Evolutionary conservation across 495 filamentous ascomycete genomes (phyloP), one percentile per base, ranked within the genome.

Genomic region (Daldinia bambusicola): DNA sequence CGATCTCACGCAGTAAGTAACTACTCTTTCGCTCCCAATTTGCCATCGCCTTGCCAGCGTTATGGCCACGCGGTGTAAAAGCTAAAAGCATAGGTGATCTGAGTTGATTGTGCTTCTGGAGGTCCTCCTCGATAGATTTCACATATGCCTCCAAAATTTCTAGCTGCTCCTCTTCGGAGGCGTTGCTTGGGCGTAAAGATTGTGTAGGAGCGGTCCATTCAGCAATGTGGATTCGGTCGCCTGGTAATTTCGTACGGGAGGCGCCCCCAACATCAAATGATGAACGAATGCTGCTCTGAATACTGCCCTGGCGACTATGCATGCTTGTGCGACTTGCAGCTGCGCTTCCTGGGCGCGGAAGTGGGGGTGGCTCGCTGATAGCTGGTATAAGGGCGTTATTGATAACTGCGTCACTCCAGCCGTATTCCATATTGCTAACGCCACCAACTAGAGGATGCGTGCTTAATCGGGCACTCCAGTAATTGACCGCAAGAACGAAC

Each of bases 1-100:
- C 92, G 75, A 95, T 98, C 80, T 99, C 95, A n/a, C 90, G 85
- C 20, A 98, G 82, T 43, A 99, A 81, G 77, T 98, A 97, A 34
- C 90, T 89, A 40, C 92, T 95, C 80, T 98, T 98, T 61, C 90
- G 88, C 82, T 99, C 94, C 96, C 96, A 99, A 77, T 99, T 99
- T 4, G 89, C 84, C 90, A 97, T 90, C 1, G 95, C 92, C 79
- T 92, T 94, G 53, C 80, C 80, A 22, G 88, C 84, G 76, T 98
- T 99, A 20, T 89, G 87, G 61, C 94, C 90, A 26, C 95, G 88
- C 1, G 93, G 93, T 20, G 94, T 93, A 77, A 96, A 99, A 68
- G 95, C 93, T 57, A 96, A 83, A 40, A 92, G 83, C 91, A 99
- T 96, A 14, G 92, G 88, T 14, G 87, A 86, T 51, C 94, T 85